Percentiles rank a stretch among this genome's conserved stretches.
Conservation (phyloP, 192 early-diverging fungal genomes). For the Neocallimastix lanati region DNA sequence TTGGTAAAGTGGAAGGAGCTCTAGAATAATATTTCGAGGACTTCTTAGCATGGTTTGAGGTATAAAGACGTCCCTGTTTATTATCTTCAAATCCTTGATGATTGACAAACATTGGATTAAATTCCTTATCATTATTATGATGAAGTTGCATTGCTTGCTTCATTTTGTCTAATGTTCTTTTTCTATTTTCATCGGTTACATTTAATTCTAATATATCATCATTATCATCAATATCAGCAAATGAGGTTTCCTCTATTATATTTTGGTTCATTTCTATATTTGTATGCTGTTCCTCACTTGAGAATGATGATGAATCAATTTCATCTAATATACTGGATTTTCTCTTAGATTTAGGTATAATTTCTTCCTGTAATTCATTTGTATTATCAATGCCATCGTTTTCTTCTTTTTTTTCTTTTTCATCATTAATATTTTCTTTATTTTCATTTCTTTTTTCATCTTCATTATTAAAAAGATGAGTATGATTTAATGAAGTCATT, state of each 20-base stretch:
- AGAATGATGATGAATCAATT: no score
- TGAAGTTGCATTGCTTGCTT: background rate
- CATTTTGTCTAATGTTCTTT: background rate
- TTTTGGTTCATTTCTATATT: no score
- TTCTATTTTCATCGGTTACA: background rate
- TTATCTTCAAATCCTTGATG: background rate
- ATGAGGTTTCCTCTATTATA: no score
- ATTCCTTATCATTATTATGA: background rate
- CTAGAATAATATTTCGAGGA: background rate
- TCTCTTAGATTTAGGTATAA: no score
- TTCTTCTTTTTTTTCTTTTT: background rate
- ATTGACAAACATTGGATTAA: background rate
- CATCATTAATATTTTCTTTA: background rate
- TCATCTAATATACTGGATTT: no score
- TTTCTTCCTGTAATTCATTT: no score
- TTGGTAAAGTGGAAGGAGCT: background rate
- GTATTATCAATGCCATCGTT: no score
- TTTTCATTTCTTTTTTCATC: background rate
- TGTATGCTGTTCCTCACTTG: no score
- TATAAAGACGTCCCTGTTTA: background rate
- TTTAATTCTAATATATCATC: background rate
- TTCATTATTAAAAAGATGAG: background rate
- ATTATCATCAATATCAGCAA: background rate
- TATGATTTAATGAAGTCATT: no score
- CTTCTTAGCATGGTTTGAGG: background rate